phyloP scores from a whole-genome alignment of 495 filamentous ascomycete genomes.

The Penicillium coffeae region DNA sequence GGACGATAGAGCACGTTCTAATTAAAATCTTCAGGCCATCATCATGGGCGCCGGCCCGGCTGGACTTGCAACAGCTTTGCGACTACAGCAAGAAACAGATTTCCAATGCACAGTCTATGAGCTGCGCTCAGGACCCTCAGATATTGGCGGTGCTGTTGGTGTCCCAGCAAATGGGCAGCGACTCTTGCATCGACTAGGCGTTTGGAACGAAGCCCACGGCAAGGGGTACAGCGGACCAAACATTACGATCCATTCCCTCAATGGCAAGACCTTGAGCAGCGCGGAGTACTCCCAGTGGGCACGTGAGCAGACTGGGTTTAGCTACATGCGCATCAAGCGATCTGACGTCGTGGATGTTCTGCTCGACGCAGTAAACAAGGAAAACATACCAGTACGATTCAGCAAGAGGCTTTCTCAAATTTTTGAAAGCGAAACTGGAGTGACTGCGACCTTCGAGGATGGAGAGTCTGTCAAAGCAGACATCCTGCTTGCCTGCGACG shows the following conservation, averaged over 20 bases:
- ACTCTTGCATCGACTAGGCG: constrained; percentile 36
- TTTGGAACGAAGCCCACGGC: constrained; percentile 25
- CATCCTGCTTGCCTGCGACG: constrained; percentile 56
- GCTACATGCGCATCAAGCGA: constrained; percentile 34
- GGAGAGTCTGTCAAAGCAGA: constrained; percentile 33
- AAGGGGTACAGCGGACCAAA: constrained; percentile 21
- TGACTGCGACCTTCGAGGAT: constrained; percentile 28
- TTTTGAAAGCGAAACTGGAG: constrained; percentile 10
- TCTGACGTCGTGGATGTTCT: constrained; percentile 27
- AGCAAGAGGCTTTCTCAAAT: constrained; percentile 17
- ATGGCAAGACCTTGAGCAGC: constrained; percentile 21
- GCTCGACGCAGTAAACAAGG: constrained; percentile 16
- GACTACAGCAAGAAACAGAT: constrained; percentile 24
- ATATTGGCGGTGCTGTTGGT: constrained; percentile 45
- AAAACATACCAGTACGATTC: constrained; percentile 20
- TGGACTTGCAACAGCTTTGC: constrained; percentile 27
- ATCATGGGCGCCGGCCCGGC: constrained; percentile 56
- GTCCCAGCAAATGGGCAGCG: constrained; percentile 48
- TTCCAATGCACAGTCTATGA: constrained; percentile 30
- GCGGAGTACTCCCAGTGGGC: constrained; percentile 17
- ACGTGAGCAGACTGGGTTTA: constrained; percentile 22
- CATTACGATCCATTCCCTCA: constrained; percentile 27
- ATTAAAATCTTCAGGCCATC: constrained; percentile 23
- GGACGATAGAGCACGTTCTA: not conserved
- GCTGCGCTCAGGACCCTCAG: constrained; percentile 28